Conservation (phyloP, 2,329 filamentous ascomycete genomes). For the Penicillium sp. region DNA sequence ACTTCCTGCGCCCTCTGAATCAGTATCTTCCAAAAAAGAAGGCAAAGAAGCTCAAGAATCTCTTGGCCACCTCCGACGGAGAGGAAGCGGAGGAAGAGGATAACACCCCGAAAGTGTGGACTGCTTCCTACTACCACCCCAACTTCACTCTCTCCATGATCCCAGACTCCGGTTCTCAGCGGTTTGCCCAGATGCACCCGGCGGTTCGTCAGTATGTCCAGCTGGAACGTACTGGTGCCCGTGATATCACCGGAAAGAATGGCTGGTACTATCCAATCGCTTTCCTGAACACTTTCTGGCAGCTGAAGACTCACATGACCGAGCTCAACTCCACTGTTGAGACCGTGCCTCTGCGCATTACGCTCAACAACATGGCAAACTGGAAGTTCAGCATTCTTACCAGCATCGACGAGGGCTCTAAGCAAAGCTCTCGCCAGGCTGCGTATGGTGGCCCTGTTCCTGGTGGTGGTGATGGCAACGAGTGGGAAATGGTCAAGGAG, state of each 20-base stretch:
- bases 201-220: conserved; percentile 74
- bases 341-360: conserved; percentile 76
- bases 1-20: conserved; percentile 81
- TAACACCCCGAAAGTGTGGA: conserved; percentile 61
- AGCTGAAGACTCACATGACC: conserved; percentile 86
- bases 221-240: conserved; percentile 74
- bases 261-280: conserved; percentile 91
- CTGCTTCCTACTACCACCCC: conserved; percentile 88
- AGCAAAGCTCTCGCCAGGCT: conserved; percentile 74
- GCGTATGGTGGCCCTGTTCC: conserved; percentile 70
- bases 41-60: conserved; percentile 78
- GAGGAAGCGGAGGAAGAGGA: conserved; percentile 54
- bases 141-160: conserved; percentile 90
- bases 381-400: conserved; percentile 91
- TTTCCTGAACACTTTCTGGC: conserved; percentile 97
- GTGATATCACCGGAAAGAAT: conserved; percentile 81
- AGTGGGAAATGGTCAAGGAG: conserved; percentile 97
- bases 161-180: conserved; percentile 70
- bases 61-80: conserved; percentile 61
- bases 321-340: conserved; percentile 86
- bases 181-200: conserved; percentile 66
- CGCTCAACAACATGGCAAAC: conserved; percentile 74
- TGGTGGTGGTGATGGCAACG: conserved; percentile 81
- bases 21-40: conserved; percentile 93
- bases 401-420: conserved; percentile 81